Evolutionary conservation across 2,329 filamentous ascomycete genomes (phyloP).

Genomic region (Fusarium pseudocircinatum): DNA sequence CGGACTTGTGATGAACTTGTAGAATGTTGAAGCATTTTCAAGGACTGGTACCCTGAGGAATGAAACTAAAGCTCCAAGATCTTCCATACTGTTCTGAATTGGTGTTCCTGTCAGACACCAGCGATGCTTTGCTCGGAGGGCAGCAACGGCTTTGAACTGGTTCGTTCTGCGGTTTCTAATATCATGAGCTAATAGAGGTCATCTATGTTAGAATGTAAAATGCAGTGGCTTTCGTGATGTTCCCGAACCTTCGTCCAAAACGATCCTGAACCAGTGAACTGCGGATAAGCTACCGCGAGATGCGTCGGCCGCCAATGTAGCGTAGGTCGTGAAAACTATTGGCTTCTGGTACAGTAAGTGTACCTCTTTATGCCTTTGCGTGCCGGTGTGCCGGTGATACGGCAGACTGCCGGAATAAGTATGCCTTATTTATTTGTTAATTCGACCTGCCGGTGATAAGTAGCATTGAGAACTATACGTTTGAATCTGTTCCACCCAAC

Average conservation of each 20-base stretch:
- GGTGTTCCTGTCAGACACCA: neutral
- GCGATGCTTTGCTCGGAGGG: rapidly evolving
- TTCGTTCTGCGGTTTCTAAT: neutral
- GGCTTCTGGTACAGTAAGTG: neutral
- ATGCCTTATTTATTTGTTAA: neutral
- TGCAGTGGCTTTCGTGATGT: rapidly evolving
- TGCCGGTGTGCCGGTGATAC: neutral
- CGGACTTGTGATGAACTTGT: neutral
- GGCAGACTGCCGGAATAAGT: neutral
- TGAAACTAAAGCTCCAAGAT: neutral
- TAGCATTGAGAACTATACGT: rapidly evolving
- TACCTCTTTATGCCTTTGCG: neutral
- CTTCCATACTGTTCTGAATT: neutral
- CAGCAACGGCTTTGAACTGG: neutral
- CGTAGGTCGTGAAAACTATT: neutral
- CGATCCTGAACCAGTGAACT: neutral
- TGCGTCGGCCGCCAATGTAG: neutral
- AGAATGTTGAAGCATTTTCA: rapidly evolving
- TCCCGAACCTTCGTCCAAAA: neutral
- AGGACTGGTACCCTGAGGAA: neutral
- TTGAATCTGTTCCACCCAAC: neutral
- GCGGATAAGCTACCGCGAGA: neutral
- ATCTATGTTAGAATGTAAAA: rapidly evolving
- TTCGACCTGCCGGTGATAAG: rapidly evolving
- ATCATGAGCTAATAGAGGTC: rapidly evolving